Evolutionary conservation across 2,329 filamentous ascomycete genomes (phyloP), one percentile per base, ranked within the genome.

Genomic region (Neocucurbitaria cava): DNA sequence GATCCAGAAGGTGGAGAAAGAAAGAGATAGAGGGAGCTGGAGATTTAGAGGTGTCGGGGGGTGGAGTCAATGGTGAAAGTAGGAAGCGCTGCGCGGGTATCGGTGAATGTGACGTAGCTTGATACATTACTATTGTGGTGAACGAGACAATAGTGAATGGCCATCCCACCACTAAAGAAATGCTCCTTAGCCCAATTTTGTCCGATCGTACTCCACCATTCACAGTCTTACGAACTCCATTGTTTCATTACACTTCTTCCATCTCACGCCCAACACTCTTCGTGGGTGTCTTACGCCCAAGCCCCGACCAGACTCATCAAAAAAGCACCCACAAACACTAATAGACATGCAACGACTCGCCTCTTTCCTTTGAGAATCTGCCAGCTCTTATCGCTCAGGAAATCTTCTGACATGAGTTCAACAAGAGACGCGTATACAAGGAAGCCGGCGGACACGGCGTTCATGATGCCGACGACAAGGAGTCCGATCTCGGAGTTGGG

Each of bases 391-490:
- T 91, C 89, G 11, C 85, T 87, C 55, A 92, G 69, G 64, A 96
- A 96, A 66, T 96, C 92, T 75, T 96, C 91, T 0, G 91, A 89
- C 42, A 96, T 81, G 18, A 96, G 81, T 77, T 96, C 91, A 3
- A 96, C 92, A 39, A 96, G 78, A 0, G 90, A 91, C 0, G 92
- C 91, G 71, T 94, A 96, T 3, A 96, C 80, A 24, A 96, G 76
- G 46, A 96, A 79, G 0, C 92, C 92, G 46, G 89, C 88, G 9
- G 89, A 92, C 46, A 96, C 89, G 35, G 90, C 91, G 68, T 96
- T 96, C 83, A 94, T 95, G 70, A 93, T 86, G 7, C 92, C 92
- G 5, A 96, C 91, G 78, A 94, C 89, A 23, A 96, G 78, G 43
- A 96, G 77, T 0, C 92, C 91, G 0, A 87, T 85, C 69, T 91